Base-by-base conservation (phyloP, 345 rosid genomes). In the Capsella bursapastoris region DNA sequence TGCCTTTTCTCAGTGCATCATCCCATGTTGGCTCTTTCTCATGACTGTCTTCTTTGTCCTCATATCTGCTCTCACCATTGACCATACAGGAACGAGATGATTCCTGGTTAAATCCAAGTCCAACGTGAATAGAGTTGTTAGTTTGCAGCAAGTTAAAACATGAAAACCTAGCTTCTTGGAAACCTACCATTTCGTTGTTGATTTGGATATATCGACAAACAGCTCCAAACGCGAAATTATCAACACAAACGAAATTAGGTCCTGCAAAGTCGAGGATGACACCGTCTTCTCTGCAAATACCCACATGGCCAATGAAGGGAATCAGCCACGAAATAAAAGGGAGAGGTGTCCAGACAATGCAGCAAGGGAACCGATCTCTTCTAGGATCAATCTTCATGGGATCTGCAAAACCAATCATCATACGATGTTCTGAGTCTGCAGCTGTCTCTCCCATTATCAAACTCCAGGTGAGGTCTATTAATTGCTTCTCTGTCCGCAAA, bases 241-340 rank as follows among this genome's bases (percentile, higher is more conserved):
- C 97, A 8, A 91, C 92, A 44, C 87, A 91, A 5, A 94, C 96
- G 32, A 88, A 91, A 81, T 94, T 90, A 38, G 98, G 96, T 62
- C 98, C 98, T 12, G 97, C 97, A 77, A 94, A 91, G 80, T 91
- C 98, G 62, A 90, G 82, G 64, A 91, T 88, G 31, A 90, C 87
- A 14, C 97, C 98, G 80, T 94, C 97, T 84, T 91, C 95, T 82
- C 95, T 82, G 82, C 97, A 91, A 15, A 90, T 94, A 34, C 95
- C 97, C 14, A 85, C 68, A 57, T 91, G 97, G 56, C 96, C 98
- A 6, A 94, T 81, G 83, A 94, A 91, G 70, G 97, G 96, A 79
- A 94, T 74, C 55, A 94, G 59, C 96, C 98, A 90, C 44, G 98
- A 90, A 66, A 90, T 79, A 57, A 91, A 90, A 13, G 98, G 98